Base-by-base conservation (phyloP, 345 rosid species). In the Ceriops tagal region DNA sequence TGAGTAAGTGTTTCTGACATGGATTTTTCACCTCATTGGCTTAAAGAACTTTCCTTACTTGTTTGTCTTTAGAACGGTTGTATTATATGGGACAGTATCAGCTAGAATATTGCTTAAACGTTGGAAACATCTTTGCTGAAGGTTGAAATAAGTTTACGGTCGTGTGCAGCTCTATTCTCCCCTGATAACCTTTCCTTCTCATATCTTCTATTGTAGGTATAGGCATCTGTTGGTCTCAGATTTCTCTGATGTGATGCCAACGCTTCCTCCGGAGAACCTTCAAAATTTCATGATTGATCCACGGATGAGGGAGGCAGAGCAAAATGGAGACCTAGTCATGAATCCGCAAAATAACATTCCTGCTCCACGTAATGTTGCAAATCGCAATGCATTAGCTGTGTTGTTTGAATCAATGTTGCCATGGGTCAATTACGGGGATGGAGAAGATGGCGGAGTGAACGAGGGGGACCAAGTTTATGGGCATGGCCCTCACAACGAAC, bases 391-490 rank as follows among this genome's bases (percentile, higher is more conserved):
- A 15, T 64, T 88, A 39, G 88, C 88, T 6, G 91, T 86, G 65
- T 80, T 92, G 62, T 58, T 92, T 24, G 95, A 90, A 71, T 90
- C 96, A 6, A 75, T 90, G 78, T 87, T 90, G 75, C 98, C 96
- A 22, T 88, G 91, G 96, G 89, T 75, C 77, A 73, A 83, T 58
- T 85, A 82, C 59, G 86, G 87, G 56, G 74, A 56, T 73, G 53
- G 78, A 57, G 85, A 61, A 64, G 84, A 81, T 69, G 83, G 64
- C 43, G 65, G 53, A 22, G 83, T 55, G 47, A 76, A 70, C 53
- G 83, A 77, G 24, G 80, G 70, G 31, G 66, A 84, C 80, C 87
- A 77, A 62, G 67, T 70, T 56, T 68, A 84, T 68, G 80, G 77
- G 64, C 77, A 82, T 53, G 86, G 67, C 69, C 72, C 64, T 47